Evolutionary conservation across 441 rosid genomes (phyloP), one percentile per base, ranked within the genome.

Genomic region (Daphne laureola): DNA sequence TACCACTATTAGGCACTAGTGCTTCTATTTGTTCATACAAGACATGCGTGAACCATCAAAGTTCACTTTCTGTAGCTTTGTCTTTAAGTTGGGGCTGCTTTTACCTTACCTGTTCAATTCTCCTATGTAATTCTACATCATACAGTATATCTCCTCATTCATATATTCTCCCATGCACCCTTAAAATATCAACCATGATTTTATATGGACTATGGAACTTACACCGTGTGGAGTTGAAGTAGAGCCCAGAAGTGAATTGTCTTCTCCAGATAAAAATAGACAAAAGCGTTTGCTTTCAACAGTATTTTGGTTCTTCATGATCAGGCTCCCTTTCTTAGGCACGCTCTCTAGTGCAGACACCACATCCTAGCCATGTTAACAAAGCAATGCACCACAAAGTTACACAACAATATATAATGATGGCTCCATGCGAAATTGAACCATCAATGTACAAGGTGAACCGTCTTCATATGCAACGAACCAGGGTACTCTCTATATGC

Each of bases 221-320:
- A 83, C 84, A 57, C 67, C 67, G 11, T 58, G 69, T 6, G 73
- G 66, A 38, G 81, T 67, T n/a, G 70, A 53, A 55, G 60, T 15
- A 57, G 57, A 48, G 40, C 69, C 55, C 36, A 25, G 43, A 2
- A 55, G 74, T 0, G 75, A 71, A 65, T 51, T 48, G 47, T 65
- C 79, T 66, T 78, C 80, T 54, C 76, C 87, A 3, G 84, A 78
- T 57, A 75, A 63, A 57, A 65, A 61, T 52, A 83, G 50, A 46
- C 31, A 69, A 46, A 65, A 76, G 48, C 60, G 46, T 21, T 58
- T 27, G 16, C 58, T 58, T 51, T 64, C 51, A n/a, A 62, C 58
- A 25, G 60, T 71, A 49, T 64, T 77, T 26, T 45, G 65, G 2
- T 62, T 42, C 5, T 40, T 17, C n/a, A 14, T 35, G 21, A 59